Evolutionary conservation across 129 eudicot genomes (phyloP).

Genomic region (Chrysanthemum lavandulifolium): DNA sequence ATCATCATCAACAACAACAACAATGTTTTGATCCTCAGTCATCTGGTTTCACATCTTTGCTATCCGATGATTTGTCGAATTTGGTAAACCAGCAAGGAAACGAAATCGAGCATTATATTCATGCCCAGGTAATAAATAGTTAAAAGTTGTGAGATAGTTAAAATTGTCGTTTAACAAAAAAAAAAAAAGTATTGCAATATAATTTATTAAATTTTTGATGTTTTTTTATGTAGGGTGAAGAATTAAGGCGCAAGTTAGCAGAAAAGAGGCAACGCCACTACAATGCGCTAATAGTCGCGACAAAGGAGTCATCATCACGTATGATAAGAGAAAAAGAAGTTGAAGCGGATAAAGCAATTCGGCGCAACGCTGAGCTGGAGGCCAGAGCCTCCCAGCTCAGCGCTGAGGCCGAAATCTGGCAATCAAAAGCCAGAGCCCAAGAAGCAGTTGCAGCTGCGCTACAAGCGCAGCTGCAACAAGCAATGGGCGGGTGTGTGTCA

Average conservation of each 20-base stretch:
- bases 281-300: slow-evolving; percentile 42
- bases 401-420: slow-evolving; percentile 63
- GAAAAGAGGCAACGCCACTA: slow-evolving; percentile 61
- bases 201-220: too few species aligned
- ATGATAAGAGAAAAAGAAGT: slow-evolving; percentile 55
- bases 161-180: too few species aligned
- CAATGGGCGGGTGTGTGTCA: slow-evolving; percentile 32
- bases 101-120: slow-evolving; percentile 58
- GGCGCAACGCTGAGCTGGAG: slow-evolving; percentile 61
- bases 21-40: slow-evolving; percentile 45
- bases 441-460: slow-evolving; percentile 58
- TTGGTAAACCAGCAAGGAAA: slow-evolving; percentile 59
- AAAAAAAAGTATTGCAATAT: too few species aligned
- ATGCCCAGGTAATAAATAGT: slow-evolving; percentile 42
- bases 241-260: slow-evolving; percentile 57
- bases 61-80: slow-evolving; percentile 45
- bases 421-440: slow-evolving; percentile 51
- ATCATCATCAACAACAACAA: slow-evolving; percentile 44
- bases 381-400: slow-evolving; percentile 58
- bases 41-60: slow-evolving; percentile 31
- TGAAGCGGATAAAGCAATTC: slow-evolving; percentile 47
- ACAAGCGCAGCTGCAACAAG: slow-evolving; percentile 63
- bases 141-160: too few species aligned
- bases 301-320: slow-evolving; percentile 55
- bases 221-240: slow-evolving; percentile 42